A percentile compares a stretch with the other conserved stretches of the same genome.
These are phyloP conservation scores for Ramalina peruviana DNA, from an alignment of 495 filamentous ascomycete genomes.

Conservation along the genomic window DNA sequence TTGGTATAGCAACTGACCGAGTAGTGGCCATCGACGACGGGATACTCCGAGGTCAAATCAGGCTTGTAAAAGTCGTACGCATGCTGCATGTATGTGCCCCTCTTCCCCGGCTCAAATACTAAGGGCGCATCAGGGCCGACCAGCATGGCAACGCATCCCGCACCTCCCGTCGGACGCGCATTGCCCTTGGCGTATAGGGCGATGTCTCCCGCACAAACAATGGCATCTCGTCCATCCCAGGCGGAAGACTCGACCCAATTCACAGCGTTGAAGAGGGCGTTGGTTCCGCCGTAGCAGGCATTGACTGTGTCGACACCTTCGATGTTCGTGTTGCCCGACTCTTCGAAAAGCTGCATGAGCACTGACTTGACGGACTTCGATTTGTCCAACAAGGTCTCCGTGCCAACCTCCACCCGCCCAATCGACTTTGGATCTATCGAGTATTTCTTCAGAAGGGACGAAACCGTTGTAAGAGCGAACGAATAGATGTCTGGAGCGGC, in stretches of 20 bases:
- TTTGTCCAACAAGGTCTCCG: conserved; percentile 97
- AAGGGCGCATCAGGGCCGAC: conserved; percentile 87
- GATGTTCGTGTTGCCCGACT: conserved; percentile 75
- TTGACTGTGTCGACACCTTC: conserved; percentile 96
- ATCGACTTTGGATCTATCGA: conserved; percentile 80
- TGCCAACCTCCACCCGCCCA: conserved; percentile 92
- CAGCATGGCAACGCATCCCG: conserved; percentile 86
- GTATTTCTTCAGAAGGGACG: conserved; percentile 85
- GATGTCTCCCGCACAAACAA: conserved; percentile 94
- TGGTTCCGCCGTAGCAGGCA: conserved; percentile 97
- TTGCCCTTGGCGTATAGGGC: conserved; percentile 94
- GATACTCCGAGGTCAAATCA: conserved; percentile 95
- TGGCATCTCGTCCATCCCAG: conserved; percentile 90
- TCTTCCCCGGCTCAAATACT: conserved; percentile 80
- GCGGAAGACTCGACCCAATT: conserved; percentile 98
- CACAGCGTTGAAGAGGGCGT: conserved; percentile 89
- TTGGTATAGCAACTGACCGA: conserved; percentile 91
- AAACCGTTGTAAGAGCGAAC: conserved; percentile 74
- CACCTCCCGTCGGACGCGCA: conserved; percentile 90
- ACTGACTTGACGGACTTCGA: conserved; percentile 99
- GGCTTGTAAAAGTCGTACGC: conserved; percentile 99
- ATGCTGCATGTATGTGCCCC: conserved; percentile 86
- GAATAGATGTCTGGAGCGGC: conserved; percentile 85
- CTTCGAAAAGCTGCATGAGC: conserved; percentile 88
- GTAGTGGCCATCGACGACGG: conserved; percentile 90